These are phyloP conservation scores for Microbotryomycetes sp. DNA, from an alignment of 1,284 basidiomycete genomes.

Conservation along the genomic window DNA sequence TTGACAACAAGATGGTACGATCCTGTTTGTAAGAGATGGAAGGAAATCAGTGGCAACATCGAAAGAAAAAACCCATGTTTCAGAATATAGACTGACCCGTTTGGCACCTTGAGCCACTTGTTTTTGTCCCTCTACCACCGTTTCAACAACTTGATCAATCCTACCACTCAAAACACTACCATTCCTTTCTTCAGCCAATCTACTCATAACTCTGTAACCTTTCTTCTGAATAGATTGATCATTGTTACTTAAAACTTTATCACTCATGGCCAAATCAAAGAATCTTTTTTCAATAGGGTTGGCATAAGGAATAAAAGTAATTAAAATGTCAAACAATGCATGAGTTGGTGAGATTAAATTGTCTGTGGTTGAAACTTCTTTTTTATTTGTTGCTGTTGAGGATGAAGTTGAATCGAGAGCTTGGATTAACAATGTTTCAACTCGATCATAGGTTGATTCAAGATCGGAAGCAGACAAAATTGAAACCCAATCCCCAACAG, in stretches of 20 bases:
- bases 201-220: conserved; percentile 79
- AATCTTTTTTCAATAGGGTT: conserved; percentile 51
- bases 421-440: conserved; percentile 67
- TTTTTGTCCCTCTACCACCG: conserved; percentile 55
- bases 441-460: conserved; percentile 69
- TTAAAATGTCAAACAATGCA: conserved; percentile 82
- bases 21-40: conserved; percentile 50
- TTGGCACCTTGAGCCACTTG: conserved; percentile 78
- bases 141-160: conserved; percentile 50
- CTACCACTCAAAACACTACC: conserved; percentile 50
- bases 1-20: conserved; percentile 68
- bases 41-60: neutral
- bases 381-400: conserved; percentile 8
- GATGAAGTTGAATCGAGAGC: conserved; percentile 51
- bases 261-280: conserved; percentile 57
- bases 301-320: conserved; percentile 79
- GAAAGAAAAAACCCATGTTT: neutral
- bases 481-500: conserved; percentile 58
- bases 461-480: conserved; percentile 61
- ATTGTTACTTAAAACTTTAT: conserved; percentile 58
- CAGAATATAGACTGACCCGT: conserved; percentile 51
- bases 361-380: conserved; percentile 25
- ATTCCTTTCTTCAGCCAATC: conserved; percentile 53
- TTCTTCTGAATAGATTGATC: conserved; percentile 94
- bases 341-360: conserved; percentile 48